These are phyloP conservation scores for Thinopyrum elongatum DNA, from an alignment of 176 grass and related monocot genomes.

Conservation along the genomic window DNA sequence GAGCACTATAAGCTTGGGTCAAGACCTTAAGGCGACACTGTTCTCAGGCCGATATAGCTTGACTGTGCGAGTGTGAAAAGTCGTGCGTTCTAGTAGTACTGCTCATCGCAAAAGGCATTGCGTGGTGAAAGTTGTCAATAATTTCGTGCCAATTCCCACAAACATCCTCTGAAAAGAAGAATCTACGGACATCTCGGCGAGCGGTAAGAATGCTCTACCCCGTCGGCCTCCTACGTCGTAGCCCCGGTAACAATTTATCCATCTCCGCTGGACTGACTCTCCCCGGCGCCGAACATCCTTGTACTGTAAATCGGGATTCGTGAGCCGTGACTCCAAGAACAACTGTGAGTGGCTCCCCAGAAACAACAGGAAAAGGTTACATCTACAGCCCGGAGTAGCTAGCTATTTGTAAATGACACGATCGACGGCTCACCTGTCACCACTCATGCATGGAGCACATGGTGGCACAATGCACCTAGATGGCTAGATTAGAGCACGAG, in stretches of 20 bases:
- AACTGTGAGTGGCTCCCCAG: neutral
- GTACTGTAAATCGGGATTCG: neutral
- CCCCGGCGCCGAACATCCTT: neutral
- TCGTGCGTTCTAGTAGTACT: neutral
- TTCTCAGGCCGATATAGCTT: neutral
- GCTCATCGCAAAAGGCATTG: neutral
- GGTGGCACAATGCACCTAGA: neutral
- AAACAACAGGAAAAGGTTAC: neutral
- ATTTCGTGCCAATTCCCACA: constrained; percentile 3
- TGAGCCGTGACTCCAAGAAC: neutral
- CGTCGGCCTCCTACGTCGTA: neutral
- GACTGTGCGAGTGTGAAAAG: constrained; percentile 11
- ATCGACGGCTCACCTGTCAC: neutral
- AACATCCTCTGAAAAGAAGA: neutral
- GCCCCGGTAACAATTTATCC: no score
- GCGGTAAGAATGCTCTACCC: no score
- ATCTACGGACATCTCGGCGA: neutral
- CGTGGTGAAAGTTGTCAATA: constrained; percentile 21
- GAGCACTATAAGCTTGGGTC: neutral
- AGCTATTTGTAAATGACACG: neutral
- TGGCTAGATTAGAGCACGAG: neutral
- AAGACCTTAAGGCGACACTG: neutral
- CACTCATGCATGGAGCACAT: neutral
- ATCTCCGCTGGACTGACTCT: neutral
- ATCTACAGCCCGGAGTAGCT: neutral